Evolutionary conservation across 441 rosid species (phyloP).

Genomic region (Gossypium trilobum): DNA sequence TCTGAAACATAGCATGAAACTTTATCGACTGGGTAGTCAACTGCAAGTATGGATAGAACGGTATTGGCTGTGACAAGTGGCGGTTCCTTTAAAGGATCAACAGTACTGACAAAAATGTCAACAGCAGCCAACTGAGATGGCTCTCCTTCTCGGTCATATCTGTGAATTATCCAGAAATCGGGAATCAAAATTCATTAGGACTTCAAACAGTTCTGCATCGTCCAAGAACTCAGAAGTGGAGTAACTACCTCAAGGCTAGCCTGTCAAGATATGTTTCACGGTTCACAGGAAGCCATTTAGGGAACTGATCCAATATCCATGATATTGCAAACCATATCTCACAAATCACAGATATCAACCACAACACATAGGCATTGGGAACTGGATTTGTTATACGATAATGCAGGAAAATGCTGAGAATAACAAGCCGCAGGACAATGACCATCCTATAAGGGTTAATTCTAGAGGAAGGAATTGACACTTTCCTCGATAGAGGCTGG

Average conservation of each 20-base stretch:
- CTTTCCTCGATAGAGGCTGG: conserved; percentile 92
- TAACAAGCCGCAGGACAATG: conserved; percentile 74
- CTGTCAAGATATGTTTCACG: conserved; percentile 97
- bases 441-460: conserved; percentile 97
- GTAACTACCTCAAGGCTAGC: conserved; percentile 69
- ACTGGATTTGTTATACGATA: conserved; percentile 94
- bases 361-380: conserved; percentile 68
- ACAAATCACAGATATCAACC: conserved; percentile 94
- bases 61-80: conserved; percentile 97
- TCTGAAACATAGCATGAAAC: conserved; percentile 94
- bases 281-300: conserved; percentile 94
- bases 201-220: not conserved
- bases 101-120: conserved; percentile 95
- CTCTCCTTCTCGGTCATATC: conserved; percentile 94
- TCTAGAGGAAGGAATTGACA: conserved; percentile 80
- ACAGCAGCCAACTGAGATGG: conserved; percentile 91
- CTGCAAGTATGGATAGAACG: conserved; percentile 85
- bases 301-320: conserved; percentile 98
- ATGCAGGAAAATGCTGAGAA: conserved; percentile 81
- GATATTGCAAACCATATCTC: conserved; percentile 99
- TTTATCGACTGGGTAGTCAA: conserved; percentile 95
- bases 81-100: conserved; percentile 91
- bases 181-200: not conserved
- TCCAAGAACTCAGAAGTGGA: not conserved
- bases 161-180: conserved; percentile 20